Base-by-base conservation (phyloP, 495 filamentous ascomycete species). In the Umbilicaria muhlenbergii region DNA sequence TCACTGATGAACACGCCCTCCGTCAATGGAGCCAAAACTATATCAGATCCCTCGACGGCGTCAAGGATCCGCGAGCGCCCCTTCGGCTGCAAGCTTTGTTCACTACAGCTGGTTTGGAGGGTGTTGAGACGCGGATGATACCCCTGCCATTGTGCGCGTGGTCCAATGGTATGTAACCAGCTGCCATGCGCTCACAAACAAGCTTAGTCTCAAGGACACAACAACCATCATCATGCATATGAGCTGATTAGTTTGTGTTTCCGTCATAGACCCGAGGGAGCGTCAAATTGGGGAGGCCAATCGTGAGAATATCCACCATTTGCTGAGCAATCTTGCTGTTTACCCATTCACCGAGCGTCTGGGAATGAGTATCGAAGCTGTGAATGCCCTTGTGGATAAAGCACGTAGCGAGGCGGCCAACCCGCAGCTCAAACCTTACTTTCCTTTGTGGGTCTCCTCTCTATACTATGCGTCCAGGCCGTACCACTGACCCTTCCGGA, bases 71-170 rank as follows among this genome's bases (percentile, higher is more conserved):
- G 38, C 68, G 84, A 35, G 75, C 78, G 17, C 75, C 80, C 15
- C 63, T 81, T 38, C 73, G 69, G 34, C 58, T 92, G 49, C 69
- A 65, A 42, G 65, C 56, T 33, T 65, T 80, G 61, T 73, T 86
- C 66, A 65, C 63, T 39, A 66, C 68, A 31, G 78, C 76, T n/a
- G 84, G 85, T 0, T 77, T 89, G 51, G 71, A 74, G 12, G 78
- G 87, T 31, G 75, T 88, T 11, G 81, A 85, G 51, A 64, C 58
- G 45, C 65, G 62, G 47, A 80, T 87, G 74, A 73, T 89, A 41
- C 75, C 68, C 32, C 60, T 89, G 34, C 83, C 79, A 38, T 68
- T 86, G 52, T 84, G 78, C 56, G 76, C 66, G 16, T 92, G 85
- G 85, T 70, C 81, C 19, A 75, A 53, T 49, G 73, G 84, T 87